Evolutionary conservation across 352 stramenopile species (phyloP).

Genomic region (Plasmopara muralis): DNA sequence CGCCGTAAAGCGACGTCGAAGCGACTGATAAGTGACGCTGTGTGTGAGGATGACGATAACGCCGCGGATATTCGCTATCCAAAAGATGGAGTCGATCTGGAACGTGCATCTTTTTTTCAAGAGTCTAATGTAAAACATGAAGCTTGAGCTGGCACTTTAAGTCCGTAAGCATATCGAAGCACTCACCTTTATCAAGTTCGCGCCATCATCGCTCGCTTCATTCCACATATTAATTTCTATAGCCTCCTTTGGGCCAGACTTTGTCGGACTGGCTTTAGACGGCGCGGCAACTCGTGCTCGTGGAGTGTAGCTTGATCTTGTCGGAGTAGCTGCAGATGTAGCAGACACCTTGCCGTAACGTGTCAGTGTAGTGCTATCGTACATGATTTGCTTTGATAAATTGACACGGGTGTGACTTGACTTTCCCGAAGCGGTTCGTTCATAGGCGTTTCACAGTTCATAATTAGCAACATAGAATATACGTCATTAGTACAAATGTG

Average conservation of each 20-base stretch:
- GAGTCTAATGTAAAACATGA: constrained; percentile 21
- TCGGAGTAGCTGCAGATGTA: constrained; percentile 10
- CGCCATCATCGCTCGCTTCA: constrained; percentile 9
- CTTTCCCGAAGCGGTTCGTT: constrained; percentile 5
- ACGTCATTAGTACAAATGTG: constrained; percentile 4
- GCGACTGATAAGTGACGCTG: constrained; percentile 21
- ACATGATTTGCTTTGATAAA: constrained; percentile 9
- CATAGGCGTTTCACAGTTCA: constrained; percentile 17
- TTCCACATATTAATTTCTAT: constrained; percentile 3
- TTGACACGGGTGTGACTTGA: background rate
- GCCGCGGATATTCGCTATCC: constrained; percentile 16
- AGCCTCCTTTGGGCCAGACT: constrained; percentile 4
- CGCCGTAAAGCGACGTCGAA: constrained; percentile 2
- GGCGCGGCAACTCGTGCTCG: constrained; percentile 5
- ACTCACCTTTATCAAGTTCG: constrained; percentile 19
- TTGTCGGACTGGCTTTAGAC: constrained; percentile 10
- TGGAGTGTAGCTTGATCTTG: constrained; percentile 2
- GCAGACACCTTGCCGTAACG: constrained; percentile 13
- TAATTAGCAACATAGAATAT: constrained; percentile 10
- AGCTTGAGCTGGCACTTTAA: background rate
- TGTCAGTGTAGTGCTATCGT: constrained; percentile 2
- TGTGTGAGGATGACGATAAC: constrained; percentile 8
- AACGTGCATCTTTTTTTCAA: constrained; percentile 47
- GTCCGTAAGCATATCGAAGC: background rate
- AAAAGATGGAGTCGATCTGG: constrained; percentile 42